Evolutionary conservation across 352 stramenopile genomes (phyloP), one percentile per base, ranked within the genome.

Genomic region (Globisporangium parvum): DNA sequence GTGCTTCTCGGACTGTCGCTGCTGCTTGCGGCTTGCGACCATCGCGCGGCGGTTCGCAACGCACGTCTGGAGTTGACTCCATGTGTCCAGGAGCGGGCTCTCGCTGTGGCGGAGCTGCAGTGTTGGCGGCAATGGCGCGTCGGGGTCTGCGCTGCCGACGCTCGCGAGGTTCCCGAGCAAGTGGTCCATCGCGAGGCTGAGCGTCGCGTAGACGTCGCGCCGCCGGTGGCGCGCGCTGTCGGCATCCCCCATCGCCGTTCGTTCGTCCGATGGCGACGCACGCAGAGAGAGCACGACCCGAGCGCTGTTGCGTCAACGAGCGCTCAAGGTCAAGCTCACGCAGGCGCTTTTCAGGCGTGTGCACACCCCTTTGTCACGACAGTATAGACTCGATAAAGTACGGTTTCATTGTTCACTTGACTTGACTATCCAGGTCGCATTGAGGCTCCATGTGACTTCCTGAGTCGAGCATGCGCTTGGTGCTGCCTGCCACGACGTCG

Each of bases 161-260:
- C 55, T 23, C 37, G 73, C 41, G 47, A 72, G 65, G 31, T 66
- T 63, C 55, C 68, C 33, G 31, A 84, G 63, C 57, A 54, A 67
- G 51, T 85, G 75, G 55, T 88, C 78, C 70, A 88, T 56, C 10
- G 66, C 63, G 44, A 75, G 33, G 54, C 78, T 63, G 52, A 87
- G 55, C 44, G 67, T 72, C 21, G 46, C 57, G 55, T 80, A 87
- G 9, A 78, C 44, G 20, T 75, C 61, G 44, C 54, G 33, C 37
- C 55, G 51, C 42, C 51, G 50, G 37, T 31, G 44, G 11, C 49
- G 52, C 40, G 50, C 56, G 23, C 46, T 63, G 49, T 63, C 33
- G 31, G 31, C 31, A 8, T 37, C 31, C 6, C 26, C 24, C 54
- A 49, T 60, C 17, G 21, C 23, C 44, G n/a, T 9, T 48, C 44